Base-by-base conservation (phyloP, 441 rosid genomes). In the Arabidopsis lyrata region DNA sequence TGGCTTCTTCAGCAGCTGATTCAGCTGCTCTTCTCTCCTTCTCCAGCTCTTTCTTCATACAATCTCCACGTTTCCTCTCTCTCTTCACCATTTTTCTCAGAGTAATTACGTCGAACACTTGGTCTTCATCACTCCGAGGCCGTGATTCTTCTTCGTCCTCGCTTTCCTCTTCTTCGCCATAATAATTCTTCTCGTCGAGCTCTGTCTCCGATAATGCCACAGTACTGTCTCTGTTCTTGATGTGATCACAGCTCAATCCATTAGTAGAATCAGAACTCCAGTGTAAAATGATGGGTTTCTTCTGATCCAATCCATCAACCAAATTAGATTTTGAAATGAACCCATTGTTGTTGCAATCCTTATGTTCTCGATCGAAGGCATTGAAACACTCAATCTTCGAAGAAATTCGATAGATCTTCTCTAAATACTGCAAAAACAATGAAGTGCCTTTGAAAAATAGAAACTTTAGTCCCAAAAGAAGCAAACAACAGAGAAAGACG, bases 1-100 rank as follows among this genome's bases (percentile, higher is more conserved):
- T 90, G 41, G 98, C 89, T 81, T 90, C 98, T n/a, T 84, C 83
- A 3, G 91, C 86, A 0, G 96, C 95, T 4, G 92, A 80, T 45
- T 90, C 81, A 41, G 97, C 77, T 1, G 98, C 96, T 67, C 66
- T 48, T 78, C 96, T 84, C 73, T 94, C 98, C 54, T 88, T 86
- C 70, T 91, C 96, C 10, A 88, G 84, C 73, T 94, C 98, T 44
- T 29, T 50, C 45, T 29, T 48, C 55, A 89, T 79, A 56, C 42
- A 56, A 2, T 78, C 76, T 6, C 85, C 83, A 63, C 86, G 80
- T 18, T 36, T 79, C 79, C 89, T 82, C 76, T 90, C 96, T 12
- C 74, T 71, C 74, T 85, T 88, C 7, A 91, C 90, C 77, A 87
- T 78, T 73, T 72, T 81, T 79, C 90, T 80, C 54, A 94, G 73